These are phyloP conservation scores for Fusarium papillatum DNA, from an alignment of 2,329 filamentous ascomycete species.

Conservation along the genomic window DNA sequence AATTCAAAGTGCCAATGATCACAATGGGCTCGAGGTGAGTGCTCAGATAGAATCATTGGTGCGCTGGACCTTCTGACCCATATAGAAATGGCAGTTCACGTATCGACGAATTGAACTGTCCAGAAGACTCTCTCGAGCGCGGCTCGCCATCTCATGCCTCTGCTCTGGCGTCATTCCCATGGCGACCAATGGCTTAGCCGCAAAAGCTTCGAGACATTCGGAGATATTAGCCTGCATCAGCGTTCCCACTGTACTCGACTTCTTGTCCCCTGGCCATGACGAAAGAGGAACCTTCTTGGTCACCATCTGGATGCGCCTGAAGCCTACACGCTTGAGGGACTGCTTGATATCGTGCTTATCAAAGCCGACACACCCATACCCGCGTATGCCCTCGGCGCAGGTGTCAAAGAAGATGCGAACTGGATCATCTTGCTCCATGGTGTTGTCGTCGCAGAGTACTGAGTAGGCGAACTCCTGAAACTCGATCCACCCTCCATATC, in stretches of 20 bases:
- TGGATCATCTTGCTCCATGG: slow-evolving; percentile 56
- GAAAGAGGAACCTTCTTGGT: slow-evolving; percentile 62
- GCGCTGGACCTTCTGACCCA: slow-evolving; percentile 55
- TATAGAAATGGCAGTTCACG: slow-evolving; percentile 57
- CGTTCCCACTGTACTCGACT: slow-evolving; percentile 56
- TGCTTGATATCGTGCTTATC: slow-evolving; percentile 50
- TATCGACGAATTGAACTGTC: slow-evolving; percentile 56
- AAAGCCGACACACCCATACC: slow-evolving; percentile 56
- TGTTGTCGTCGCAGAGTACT: slow-evolving; percentile 58
- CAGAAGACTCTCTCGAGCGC: slow-evolving; percentile 50
- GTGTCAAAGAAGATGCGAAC: slow-evolving; percentile 51
- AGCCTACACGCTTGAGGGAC: slow-evolving; percentile 57
- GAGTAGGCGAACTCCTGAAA: slow-evolving; percentile 60
- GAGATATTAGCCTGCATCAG: slow-evolving; percentile 59
- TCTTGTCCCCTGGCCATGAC: slow-evolving; percentile 57
- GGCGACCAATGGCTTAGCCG: slow-evolving; percentile 56
- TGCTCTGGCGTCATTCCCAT: slow-evolving; percentile 51
- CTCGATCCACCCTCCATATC: slow-evolving; percentile 65
- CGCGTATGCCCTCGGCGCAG: slow-evolving; percentile 47
- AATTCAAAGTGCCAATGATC: not conserved
- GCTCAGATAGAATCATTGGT: not conserved
- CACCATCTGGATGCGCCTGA: slow-evolving; percentile 57
- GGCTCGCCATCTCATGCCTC: slow-evolving; percentile 49
- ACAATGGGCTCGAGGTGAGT: not conserved
- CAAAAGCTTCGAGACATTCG: slow-evolving; percentile 57